These are phyloP conservation scores for Saturnispora dispora DNA, from an alignment of 805 yeast species.

Conservation along the genomic window DNA sequence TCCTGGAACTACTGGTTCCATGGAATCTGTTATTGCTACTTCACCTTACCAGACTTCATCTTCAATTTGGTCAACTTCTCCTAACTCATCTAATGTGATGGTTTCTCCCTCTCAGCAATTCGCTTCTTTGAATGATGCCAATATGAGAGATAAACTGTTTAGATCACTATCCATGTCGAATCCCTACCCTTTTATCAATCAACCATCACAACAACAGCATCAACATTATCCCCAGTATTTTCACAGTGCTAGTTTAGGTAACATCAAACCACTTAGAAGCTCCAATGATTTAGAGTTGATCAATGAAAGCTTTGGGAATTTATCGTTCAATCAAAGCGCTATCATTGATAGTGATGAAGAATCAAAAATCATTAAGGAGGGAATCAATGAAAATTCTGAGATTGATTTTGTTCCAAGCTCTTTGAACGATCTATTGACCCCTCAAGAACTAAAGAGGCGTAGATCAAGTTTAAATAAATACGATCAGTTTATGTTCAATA, in stretches of 20 bases:
- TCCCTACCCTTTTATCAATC: not conserved
- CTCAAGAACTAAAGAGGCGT: constrained; percentile 64
- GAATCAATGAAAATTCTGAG: constrained; percentile 26
- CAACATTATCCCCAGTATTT: not conserved
- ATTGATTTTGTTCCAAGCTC: constrained; percentile 81
- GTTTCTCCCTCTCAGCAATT: not conserved
- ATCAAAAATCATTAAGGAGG: not conserved
- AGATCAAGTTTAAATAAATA: constrained; percentile 36
- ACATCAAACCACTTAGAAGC: not conserved
- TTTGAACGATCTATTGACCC: constrained; percentile 71
- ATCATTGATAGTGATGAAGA: constrained; percentile 15
- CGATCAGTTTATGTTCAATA: constrained; percentile 6
- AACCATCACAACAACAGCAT: not conserved
- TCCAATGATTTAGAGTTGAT: not conserved
- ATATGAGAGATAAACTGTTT: not conserved
- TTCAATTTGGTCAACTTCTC: constrained; percentile 9
- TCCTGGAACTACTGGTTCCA: constrained; percentile 8
- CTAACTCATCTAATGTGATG: not conserved
- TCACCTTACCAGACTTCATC: constrained; percentile 19
- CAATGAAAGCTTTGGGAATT: not conserved
- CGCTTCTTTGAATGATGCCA: not conserved
- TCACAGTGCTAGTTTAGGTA: not conserved
- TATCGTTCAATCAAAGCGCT: constrained; percentile 9
- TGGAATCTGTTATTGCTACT: constrained; percentile 13
- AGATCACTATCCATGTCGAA: constrained; percentile 9